Conservation (phyloP, 306 rosid species). For the Delonix regia region DNA sequence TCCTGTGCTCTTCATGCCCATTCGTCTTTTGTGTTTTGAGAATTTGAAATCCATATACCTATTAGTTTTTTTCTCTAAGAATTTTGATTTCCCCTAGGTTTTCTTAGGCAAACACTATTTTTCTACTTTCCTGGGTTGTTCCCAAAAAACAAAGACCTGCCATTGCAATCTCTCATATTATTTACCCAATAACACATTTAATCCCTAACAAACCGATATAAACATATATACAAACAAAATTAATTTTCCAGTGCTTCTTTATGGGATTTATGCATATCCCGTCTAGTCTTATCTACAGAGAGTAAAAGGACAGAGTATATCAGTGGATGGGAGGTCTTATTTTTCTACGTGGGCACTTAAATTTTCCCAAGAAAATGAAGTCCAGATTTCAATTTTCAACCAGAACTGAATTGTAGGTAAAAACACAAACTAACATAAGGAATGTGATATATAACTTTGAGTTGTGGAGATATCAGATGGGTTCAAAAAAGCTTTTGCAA, state of each 20-base stretch:
- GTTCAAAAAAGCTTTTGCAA: slow-evolving; percentile 34
- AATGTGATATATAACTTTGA: slow-evolving; percentile 37
- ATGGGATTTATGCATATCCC: slow-evolving; percentile 9
- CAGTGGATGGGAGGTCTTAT: not conserved
- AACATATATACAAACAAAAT: slow-evolving; percentile 30
- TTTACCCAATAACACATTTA: slow-evolving; percentile 38
- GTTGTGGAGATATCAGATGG: slow-evolving; percentile 48
- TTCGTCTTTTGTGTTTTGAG: slow-evolving; percentile 25
- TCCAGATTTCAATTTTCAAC: slow-evolving; percentile 25
- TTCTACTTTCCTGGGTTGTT: slow-evolving; percentile 33
- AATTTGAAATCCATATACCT: slow-evolving; percentile 50
- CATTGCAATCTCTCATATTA: slow-evolving; percentile 52
- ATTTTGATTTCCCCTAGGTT: slow-evolving; percentile 32
- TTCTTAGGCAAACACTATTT: slow-evolving; percentile 14
- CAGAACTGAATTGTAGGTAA: slow-evolving; percentile 32
- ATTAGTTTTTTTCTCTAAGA: slow-evolving; percentile 18
- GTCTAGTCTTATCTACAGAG: slow-evolving; percentile 25
- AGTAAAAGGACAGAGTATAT: slow-evolving; percentile 39
- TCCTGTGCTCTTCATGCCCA: slow-evolving; percentile 81
- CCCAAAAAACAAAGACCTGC: slow-evolving; percentile 52
- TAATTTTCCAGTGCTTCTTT: slow-evolving; percentile 32
- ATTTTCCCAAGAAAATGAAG: slow-evolving; percentile 11
- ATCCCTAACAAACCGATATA: slow-evolving; percentile 32
- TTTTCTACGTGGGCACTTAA: not conserved
- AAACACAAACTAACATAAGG: slow-evolving; percentile 40